Base-by-base conservation (phyloP, 805 yeast genomes). In the Pichia occidentalis region DNA sequence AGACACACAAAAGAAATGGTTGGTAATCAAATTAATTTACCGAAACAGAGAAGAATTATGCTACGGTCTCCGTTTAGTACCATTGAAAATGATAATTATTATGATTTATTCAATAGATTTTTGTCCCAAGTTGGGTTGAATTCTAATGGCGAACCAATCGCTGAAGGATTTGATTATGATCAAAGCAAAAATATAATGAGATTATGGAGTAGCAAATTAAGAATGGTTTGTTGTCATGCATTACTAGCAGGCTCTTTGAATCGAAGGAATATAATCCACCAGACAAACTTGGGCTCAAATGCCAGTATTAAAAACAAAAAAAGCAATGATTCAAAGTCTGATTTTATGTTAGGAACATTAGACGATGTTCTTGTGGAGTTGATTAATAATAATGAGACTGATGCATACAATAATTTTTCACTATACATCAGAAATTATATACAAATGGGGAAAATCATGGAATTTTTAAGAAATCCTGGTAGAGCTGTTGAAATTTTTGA, bases 1-100 rank as follows among this genome's bases (percentile, higher is more conserved):
- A 64, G 98, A 24, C 97, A 92, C 54, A 82, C 95, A 1, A 87
- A 86, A 50, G 71, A 77, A 11, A 77, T 82, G 80, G 95, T 92
- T 1, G 73, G 75, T 24, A 69, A 74, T 32, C 94, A 90, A 50
- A 77, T 92, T 12, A 54, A 67, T 28, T 64, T 92, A 8, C 98
- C 98, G 0, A 75, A 76, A 0, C 98, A 92, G 54, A 68, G 69
- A 4, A 67, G 95, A 36, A 67, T 77, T 8, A 63, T 87, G 32
- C 58, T 92, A 34, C 69, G 84, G 1, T 67, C 85, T 14, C 85
- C 87, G 3, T 83, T 92, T 56, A 77, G 83, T 3, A 77, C 85
- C 0, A 73, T 92, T 16, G 98, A 92, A 54, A 82, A 83, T 52
- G 86, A 85, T 52, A 80, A 85, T 50, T 92, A 92, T 54, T 71